phyloP scores from a whole-genome alignment of 2,329 filamentous ascomycete genomes.

The Dactylellina parvicollis region DNA sequence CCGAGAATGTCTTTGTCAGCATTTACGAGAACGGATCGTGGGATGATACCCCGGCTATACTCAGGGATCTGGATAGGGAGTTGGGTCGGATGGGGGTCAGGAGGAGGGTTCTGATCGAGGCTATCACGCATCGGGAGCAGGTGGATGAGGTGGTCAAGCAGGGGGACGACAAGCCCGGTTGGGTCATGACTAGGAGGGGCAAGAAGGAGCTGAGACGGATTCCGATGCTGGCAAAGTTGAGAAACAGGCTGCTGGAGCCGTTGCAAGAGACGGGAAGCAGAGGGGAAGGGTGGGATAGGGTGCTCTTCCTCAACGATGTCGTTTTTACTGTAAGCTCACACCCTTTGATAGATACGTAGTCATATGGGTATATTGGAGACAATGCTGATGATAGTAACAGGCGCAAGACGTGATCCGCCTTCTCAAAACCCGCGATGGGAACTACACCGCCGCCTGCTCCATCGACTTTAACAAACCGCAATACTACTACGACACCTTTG shows the following conservation, averaged over 20 bases:
- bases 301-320: constrained; percentile 73
- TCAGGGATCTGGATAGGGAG: constrained; percentile 68
- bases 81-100: constrained; percentile 67
- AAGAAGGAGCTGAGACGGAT: constrained; percentile 72
- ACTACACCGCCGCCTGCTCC: constrained; percentile 72
- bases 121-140: constrained; percentile 70
- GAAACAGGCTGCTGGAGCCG: constrained; percentile 73
- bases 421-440: constrained; percentile 68
- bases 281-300: constrained; percentile 65
- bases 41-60: constrained; percentile 73
- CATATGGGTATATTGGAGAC: neutral
- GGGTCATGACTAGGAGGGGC: constrained; percentile 70
- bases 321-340: constrained; percentile 67
- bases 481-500: constrained; percentile 72
- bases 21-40: constrained; percentile 75
- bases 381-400: constrained; percentile 59
- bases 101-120: constrained; percentile 69
- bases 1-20: constrained; percentile 74
- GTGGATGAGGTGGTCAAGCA: constrained; percentile 60
- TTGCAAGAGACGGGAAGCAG: constrained; percentile 65
- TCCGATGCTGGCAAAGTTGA: constrained; percentile 72
- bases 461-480: constrained; percentile 69
- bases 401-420: constrained; percentile 68
- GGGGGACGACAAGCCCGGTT: constrained; percentile 64
- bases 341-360: neutral